These are phyloP conservation scores for Solanum commersonii DNA, from an alignment of 257 asterid genomes.

Conservation along the genomic window DNA sequence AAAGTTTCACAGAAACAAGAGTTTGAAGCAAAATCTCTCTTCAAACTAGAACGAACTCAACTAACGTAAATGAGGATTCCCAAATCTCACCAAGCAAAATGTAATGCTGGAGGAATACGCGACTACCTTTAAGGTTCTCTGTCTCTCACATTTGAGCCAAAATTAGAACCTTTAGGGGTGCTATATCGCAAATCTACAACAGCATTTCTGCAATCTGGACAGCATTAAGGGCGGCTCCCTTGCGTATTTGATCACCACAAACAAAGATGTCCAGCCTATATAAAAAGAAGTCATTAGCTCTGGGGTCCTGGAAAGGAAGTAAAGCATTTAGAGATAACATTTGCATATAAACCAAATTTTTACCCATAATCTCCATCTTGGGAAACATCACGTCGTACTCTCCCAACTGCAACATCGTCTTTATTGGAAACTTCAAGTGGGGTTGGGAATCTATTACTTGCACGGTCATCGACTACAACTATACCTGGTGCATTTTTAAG, in stretches of 20 bases:
- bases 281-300: not conserved
- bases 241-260: constrained; percentile 96
- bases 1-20: not conserved
- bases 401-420: constrained; percentile 90
- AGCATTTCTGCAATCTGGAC: constrained; percentile 80
- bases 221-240: constrained; percentile 92
- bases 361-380: constrained; percentile 89
- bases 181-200: constrained; percentile 23
- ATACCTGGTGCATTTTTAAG: constrained; percentile 71
- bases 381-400: constrained; percentile 83
- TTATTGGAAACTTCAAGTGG: constrained; percentile 78
- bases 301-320: not conserved
- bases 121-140: not conserved
- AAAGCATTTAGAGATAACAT: not conserved
- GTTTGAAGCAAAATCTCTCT: not conserved
- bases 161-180: not conserved
- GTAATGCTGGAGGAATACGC: not conserved
- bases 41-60: not conserved
- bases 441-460: constrained; percentile 75
- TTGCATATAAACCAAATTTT: not conserved
- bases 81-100: not conserved
- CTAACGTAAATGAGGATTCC: not conserved
- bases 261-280: constrained; percentile 82
- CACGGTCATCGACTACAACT: constrained; percentile 75
- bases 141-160: not conserved